phyloP scores from a whole-genome alignment of 495 filamentous ascomycete genomes.

The Hyaloscypha variabilis region DNA sequence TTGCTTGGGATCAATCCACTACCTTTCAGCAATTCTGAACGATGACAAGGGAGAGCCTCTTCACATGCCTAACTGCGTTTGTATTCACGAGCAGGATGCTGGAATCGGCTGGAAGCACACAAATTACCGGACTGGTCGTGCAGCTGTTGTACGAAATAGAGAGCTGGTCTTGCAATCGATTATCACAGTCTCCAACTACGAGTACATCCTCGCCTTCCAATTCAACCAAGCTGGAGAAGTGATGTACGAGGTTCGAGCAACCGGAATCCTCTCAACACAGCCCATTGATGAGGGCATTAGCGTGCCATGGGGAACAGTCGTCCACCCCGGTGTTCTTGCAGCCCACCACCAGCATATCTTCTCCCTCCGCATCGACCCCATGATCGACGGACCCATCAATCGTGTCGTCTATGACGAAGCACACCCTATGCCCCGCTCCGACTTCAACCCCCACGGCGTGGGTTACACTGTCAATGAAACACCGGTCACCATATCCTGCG shows the following conservation, averaged over 20 bases:
- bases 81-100: constrained; percentile 70
- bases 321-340: constrained; percentile 85
- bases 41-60: constrained; percentile 56
- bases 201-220: constrained; percentile 82
- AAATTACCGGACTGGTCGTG: constrained; percentile 64
- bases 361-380: constrained; percentile 82
- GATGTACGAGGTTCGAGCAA: constrained; percentile 80
- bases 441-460: constrained; percentile 77
- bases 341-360: constrained; percentile 90
- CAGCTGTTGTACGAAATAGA: constrained; percentile 60
- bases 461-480: constrained; percentile 73
- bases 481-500: constrained; percentile 59
- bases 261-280: constrained; percentile 82
- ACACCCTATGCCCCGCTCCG: constrained; percentile 69
- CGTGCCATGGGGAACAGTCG: constrained; percentile 79
- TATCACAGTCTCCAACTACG: constrained; percentile 80
- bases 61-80: constrained; percentile 60
- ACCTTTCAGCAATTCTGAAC: constrained; percentile 61
- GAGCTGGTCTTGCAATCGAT: constrained; percentile 74
- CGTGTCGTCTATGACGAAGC: constrained; percentile 73
- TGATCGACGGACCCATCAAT: constrained; percentile 75
- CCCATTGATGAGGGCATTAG: constrained; percentile 72
- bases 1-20: constrained; percentile 68
- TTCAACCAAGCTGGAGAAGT: constrained; percentile 86
- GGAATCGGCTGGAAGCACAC: constrained; percentile 70